Evolutionary conservation across 345 rosid genomes (phyloP).

Genomic region (Eucalyptus caleyi): DNA sequence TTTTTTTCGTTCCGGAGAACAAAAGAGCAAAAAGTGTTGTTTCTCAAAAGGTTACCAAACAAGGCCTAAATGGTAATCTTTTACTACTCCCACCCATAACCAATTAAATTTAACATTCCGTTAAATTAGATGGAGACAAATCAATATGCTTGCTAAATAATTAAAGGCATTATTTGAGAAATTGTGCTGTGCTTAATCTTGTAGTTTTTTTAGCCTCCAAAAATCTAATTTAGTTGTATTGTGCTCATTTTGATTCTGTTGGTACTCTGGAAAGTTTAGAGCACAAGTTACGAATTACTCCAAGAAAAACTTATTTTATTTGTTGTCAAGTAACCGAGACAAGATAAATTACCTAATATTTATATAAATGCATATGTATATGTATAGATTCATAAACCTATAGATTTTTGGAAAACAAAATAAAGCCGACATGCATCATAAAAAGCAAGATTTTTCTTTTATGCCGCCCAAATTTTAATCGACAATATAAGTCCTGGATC

Average conservation of each 20-base stretch:
- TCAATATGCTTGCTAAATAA: no score
- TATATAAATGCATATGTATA: neutral
- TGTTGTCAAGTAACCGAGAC: neutral
- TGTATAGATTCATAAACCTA: neutral
- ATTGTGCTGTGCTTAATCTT: neutral
- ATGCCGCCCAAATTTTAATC: neutral
- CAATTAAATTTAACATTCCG: no score
- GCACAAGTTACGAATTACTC: neutral
- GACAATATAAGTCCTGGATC: neutral
- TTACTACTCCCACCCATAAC: no score
- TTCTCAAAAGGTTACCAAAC: no score
- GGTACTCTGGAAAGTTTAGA: neutral
- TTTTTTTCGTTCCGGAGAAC: no score
- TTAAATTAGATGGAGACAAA: no score
- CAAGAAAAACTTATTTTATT: neutral
- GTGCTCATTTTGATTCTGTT: no score
- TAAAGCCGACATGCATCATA: neutral
- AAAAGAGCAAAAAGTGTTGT: no score
- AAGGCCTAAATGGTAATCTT: no score
- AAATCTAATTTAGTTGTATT: neutral
- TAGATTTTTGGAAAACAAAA: neutral
- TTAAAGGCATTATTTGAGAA: no score
- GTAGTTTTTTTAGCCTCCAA: neutral
- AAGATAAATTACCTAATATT: neutral
- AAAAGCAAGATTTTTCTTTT: neutral